These are phyloP conservation scores for Rachicladosporium sp. DNA, from an alignment of 2,329 filamentous ascomycete genomes.

Conservation along the genomic window DNA sequence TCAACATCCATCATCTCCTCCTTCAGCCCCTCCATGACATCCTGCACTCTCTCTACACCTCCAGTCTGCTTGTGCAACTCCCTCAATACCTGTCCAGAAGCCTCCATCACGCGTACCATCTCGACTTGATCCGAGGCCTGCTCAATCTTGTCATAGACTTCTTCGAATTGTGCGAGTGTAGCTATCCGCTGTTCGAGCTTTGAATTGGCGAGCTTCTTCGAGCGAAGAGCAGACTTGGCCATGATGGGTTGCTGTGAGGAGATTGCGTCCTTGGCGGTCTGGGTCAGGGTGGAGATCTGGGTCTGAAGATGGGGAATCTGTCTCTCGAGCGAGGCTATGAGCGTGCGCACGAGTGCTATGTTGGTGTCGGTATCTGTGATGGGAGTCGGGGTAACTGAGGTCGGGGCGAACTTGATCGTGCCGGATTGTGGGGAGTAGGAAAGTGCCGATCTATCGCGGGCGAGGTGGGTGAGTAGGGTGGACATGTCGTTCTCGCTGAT, in stretches of 20 bases:
- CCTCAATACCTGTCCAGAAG: slow-evolving; percentile 59
- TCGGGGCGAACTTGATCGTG: slow-evolving; percentile 59
- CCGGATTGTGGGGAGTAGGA: slow-evolving; percentile 22
- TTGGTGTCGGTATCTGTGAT: slow-evolving; percentile 70
- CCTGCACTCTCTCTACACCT: slow-evolving; percentile 61
- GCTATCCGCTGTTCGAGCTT: slow-evolving; percentile 59
- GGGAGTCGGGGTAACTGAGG: slow-evolving; percentile 28
- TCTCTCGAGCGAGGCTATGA: slow-evolving; percentile 53
- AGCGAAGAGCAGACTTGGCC: slow-evolving; percentile 66
- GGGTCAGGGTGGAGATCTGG: slow-evolving; percentile 38
- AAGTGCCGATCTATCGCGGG: slow-evolving; percentile 39
- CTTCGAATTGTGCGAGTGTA: slow-evolving; percentile 69
- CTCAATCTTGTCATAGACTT: slow-evolving; percentile 70
- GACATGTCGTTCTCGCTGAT: slow-evolving; percentile 35
- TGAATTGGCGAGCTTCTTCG: slow-evolving; percentile 69
- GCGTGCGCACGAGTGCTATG: slow-evolving; percentile 65
- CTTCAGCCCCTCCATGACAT: slow-evolving; percentile 59
- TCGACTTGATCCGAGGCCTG: slow-evolving; percentile 76
- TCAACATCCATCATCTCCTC: slow-evolving; percentile 73
- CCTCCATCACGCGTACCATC: slow-evolving; percentile 70
- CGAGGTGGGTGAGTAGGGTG: slow-evolving; percentile 30
- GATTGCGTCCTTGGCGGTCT: slow-evolving; percentile 57
- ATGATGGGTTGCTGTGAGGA: slow-evolving; percentile 58
- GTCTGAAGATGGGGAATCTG: slow-evolving; percentile 54
- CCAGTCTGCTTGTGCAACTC: slow-evolving; percentile 66